Evolutionary conservation across 2,329 filamentous ascomycete species (phyloP).

Genomic region (Curvularia eragrostidis): DNA sequence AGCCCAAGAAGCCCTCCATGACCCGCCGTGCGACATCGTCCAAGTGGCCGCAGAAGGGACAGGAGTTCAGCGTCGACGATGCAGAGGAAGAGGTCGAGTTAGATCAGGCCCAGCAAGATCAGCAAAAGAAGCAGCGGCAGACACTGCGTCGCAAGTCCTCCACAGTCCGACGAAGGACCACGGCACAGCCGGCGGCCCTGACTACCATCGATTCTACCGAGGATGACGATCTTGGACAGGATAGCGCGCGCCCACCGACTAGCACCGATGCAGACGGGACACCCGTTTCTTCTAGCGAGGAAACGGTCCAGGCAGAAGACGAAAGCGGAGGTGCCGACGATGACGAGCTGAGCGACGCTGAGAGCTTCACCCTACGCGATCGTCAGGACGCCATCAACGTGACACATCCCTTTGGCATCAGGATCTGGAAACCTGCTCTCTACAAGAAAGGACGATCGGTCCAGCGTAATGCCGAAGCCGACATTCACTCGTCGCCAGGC

Average conservation of each 20-base stretch:
- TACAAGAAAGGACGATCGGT: slow-evolving; percentile 99
- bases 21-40: slow-evolving; percentile 76
- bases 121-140: slow-evolving; percentile 38
- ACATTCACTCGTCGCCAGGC: slow-evolving; percentile 94
- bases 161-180: slow-evolving; percentile 59
- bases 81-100: slow-evolving; percentile 80
- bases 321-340: slow-evolving; percentile 65
- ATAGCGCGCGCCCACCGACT: slow-evolving; percentile 30
- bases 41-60: slow-evolving; percentile 77
- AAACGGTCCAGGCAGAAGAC: slow-evolving; percentile 48
- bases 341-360: slow-evolving; percentile 82
- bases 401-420: slow-evolving; percentile 97
- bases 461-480: slow-evolving; percentile 92
- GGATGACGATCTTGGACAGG: slow-evolving; percentile 56
- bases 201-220: slow-evolving; percentile 58
- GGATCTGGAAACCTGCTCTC: slow-evolving; percentile 97
- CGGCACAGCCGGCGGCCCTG: slow-evolving; percentile 55
- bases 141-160: slow-evolving; percentile 59
- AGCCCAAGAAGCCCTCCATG: slow-evolving; percentile 74
- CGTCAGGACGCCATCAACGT: slow-evolving; percentile 97
- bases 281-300: slow-evolving; percentile 46
- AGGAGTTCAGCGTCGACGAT: slow-evolving; percentile 91
- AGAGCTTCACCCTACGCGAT: slow-evolving; percentile 97
- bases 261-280: slow-evolving; percentile 32
- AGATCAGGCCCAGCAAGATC: slow-evolving; percentile 59